phyloP scores from a whole-genome alignment of 768 basidiomycete species.

The Phylloporus arenicola region DNA sequence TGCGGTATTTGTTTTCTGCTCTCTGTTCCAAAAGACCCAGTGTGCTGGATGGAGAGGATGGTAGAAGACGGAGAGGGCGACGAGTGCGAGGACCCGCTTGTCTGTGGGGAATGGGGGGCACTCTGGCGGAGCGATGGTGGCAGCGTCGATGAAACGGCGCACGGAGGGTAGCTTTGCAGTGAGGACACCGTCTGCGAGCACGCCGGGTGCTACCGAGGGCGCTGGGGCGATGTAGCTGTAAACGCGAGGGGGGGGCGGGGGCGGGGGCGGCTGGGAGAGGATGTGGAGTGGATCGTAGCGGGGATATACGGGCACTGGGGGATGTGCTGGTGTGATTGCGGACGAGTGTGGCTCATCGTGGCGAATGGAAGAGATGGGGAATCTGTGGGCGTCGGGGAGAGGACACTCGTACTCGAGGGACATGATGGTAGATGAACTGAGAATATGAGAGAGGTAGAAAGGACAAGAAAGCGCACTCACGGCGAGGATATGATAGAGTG shows the following conservation, averaged over 20 bases:
- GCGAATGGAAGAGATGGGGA: constrained; percentile 37
- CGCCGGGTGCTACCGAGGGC: constrained; percentile 30
- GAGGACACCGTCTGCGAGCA: constrained; percentile 37
- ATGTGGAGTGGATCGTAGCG: constrained; percentile 31
- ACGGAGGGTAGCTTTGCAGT: constrained; percentile 48
- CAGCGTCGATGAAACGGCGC: constrained; percentile 41
- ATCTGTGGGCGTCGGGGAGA: constrained; percentile 22
- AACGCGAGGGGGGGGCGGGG: constrained; percentile 17
- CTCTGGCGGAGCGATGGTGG: constrained; percentile 34
- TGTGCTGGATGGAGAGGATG: constrained; percentile 51
- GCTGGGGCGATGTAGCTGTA: constrained; percentile 19
- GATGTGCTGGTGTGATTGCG: constrained; percentile 16
- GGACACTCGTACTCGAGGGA: constrained; percentile 23
- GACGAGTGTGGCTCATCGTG: constrained; percentile 21
- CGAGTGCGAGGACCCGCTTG: constrained; percentile 47
- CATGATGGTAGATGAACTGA: too few species aligned
- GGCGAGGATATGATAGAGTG: constrained; percentile 4
- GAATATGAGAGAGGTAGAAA: not conserved
- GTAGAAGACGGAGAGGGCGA: constrained; percentile 56
- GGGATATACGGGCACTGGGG: constrained; percentile 25
- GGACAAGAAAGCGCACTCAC: constrained; percentile 6
- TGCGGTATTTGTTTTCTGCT: constrained; percentile 44
- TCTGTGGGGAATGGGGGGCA: constrained; percentile 38
- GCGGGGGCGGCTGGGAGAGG: constrained; percentile 19
- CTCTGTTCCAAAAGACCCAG: constrained; percentile 60